phyloP scores from a whole-genome alignment of 495 filamentous ascomycete genomes.

The Podospora bellae-mahoneyi region DNA sequence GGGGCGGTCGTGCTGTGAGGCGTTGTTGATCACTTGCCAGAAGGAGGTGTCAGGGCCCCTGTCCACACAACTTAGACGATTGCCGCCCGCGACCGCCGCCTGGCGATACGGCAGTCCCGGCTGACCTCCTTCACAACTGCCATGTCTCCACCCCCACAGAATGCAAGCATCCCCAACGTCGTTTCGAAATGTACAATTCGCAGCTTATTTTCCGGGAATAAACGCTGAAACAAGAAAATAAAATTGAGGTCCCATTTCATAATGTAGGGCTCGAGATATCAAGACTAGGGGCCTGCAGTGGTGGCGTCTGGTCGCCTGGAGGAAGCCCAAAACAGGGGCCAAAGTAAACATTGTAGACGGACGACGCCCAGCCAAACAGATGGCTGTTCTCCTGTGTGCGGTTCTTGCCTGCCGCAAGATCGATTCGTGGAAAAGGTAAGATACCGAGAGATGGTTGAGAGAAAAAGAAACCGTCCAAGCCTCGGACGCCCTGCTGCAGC shows the following conservation, averaged over 20 bases:
- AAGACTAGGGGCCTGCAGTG: neutral
- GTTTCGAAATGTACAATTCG: neutral
- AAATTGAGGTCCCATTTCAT: neutral
- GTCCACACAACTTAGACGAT: neutral
- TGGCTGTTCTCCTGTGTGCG: neutral
- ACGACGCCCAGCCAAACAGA: too few relatives aligned
- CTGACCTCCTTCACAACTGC: neutral
- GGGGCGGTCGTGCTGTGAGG: neutral
- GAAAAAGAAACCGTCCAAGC: neutral
- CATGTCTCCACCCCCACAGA: constrained; percentile 7
- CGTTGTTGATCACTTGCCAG: constrained; percentile 7
- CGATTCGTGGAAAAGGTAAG: constrained; percentile 2
- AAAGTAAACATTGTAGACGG: constrained; percentile 9
- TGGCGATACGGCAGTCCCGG: constrained; percentile 8
- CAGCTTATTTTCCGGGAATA: neutral
- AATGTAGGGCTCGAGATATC: neutral
- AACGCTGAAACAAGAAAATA: neutral
- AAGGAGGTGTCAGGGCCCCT: constrained; percentile 3
- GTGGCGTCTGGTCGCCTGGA: neutral
- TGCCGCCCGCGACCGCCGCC: neutral
- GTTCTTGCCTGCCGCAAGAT: constrained; percentile 1
- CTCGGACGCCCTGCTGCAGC: neutral
- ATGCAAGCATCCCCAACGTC: neutral
- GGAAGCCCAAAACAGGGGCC: neutral
- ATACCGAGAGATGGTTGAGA: neutral